phyloP scores from a whole-genome alignment of 805 yeast genomes.

The Starmerella vitae region DNA sequence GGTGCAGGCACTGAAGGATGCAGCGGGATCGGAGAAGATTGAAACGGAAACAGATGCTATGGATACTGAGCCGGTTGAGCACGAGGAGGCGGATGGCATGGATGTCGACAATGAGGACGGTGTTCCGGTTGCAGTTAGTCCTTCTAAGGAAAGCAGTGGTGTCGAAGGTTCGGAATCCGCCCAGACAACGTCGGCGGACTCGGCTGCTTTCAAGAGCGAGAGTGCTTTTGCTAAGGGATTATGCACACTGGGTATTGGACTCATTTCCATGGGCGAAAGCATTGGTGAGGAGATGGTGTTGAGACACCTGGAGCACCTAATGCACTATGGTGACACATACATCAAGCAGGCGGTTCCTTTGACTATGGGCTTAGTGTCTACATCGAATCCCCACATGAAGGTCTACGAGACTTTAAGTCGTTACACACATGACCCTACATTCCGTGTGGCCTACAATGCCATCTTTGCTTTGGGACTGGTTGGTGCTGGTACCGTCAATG shows the following conservation, averaged over 20 bases:
- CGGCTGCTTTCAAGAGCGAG: constrained; percentile 23
- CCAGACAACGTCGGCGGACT: constrained; percentile 20
- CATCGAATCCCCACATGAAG: constrained; percentile 91
- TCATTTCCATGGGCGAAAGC: constrained; percentile 94
- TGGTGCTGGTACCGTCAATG: constrained; percentile 98
- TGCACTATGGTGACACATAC: constrained; percentile 91
- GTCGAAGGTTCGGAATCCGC: constrained; percentile 14
- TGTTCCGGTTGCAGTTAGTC: too few species aligned
- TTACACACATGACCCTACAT: constrained; percentile 89
- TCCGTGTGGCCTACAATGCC: constrained; percentile 88
- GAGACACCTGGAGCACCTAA: constrained; percentile 91
- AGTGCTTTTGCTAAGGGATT: constrained; percentile 56
- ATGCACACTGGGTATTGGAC: constrained; percentile 88
- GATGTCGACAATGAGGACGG: constrained; percentile 15
- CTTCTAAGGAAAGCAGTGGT: constrained; percentile 17
- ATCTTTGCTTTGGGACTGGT: constrained; percentile 95
- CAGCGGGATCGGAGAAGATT: constrained; percentile 24
- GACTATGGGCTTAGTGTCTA: constrained; percentile 92
- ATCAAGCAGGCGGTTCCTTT: constrained; percentile 90
- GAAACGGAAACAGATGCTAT: neutral
- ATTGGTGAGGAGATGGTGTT: constrained; percentile 95
- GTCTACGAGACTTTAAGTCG: constrained; percentile 92
- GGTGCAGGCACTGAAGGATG: constrained; percentile 21
- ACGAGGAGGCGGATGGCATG: constrained; percentile 18
- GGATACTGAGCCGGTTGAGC: neutral